Percentiles rank a stretch among this genome's conserved stretches.
Evolutionary conservation across 1,139 yeast species (phyloP).

Genomic region (Blastobotrys raffinosifermentans): DNA sequence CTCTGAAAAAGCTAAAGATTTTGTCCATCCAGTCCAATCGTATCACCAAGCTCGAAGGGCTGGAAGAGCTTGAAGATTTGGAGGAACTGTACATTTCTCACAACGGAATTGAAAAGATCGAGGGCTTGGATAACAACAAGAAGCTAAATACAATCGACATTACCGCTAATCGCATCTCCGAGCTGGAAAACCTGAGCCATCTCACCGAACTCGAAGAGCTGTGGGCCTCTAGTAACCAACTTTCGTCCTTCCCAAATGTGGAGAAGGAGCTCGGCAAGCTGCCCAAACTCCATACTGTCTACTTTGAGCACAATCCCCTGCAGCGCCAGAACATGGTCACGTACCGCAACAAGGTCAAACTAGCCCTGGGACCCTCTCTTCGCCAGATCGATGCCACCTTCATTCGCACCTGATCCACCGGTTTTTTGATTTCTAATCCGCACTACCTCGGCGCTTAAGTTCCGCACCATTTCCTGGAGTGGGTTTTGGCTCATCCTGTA

Average conservation of each 20-base stretch:
- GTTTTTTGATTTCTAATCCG: too few relatives aligned
- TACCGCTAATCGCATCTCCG: constrained; percentile 62
- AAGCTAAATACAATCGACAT: constrained; percentile 75
- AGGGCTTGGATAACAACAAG: constrained; percentile 65
- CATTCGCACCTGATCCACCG: too few relatives aligned
- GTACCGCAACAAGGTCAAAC: constrained; percentile 73
- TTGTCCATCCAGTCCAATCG: constrained; percentile 87
- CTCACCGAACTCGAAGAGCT: constrained; percentile 71
- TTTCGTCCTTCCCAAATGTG: constrained; percentile 64
- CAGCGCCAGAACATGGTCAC: constrained; percentile 69
- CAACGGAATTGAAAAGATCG: constrained; percentile 70
- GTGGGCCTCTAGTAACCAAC: constrained; percentile 82
- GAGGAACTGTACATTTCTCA: constrained; percentile 88
- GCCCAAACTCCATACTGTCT: constrained; percentile 74
- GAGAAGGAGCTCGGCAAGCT: constrained; percentile 58
- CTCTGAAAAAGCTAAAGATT: constrained; percentile 60
- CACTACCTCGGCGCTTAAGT: too few relatives aligned
- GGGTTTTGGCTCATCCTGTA: too few relatives aligned
- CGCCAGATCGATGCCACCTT: constrained; percentile 90
- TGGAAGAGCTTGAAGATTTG: constrained; percentile 61
- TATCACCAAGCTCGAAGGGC: constrained; percentile 71
- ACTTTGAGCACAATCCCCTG: constrained; percentile 91
- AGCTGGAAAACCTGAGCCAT: constrained; percentile 61
- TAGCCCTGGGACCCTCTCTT: constrained; percentile 68
- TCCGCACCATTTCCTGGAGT: too few relatives aligned